These are phyloP conservation scores for Globisporangium heterothallicum DNA, from an alignment of 352 stramenopile species.

Conservation along the genomic window DNA sequence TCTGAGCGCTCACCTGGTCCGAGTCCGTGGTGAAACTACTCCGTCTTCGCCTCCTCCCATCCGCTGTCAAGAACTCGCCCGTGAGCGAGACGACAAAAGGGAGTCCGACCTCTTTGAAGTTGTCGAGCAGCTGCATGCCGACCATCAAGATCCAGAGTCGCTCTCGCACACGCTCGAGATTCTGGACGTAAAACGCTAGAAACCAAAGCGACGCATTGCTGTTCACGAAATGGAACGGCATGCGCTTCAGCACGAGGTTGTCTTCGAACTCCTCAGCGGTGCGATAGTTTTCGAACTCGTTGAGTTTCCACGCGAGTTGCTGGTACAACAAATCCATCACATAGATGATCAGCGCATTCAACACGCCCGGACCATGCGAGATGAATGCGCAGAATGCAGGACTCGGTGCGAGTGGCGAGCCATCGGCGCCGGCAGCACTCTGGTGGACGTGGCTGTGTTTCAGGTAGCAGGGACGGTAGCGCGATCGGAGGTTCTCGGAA, in stretches of 20 bases:
- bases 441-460: not conserved
- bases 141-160: conserved; percentile 68
- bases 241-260: conserved; percentile 65
- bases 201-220: conserved; percentile 70
- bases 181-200: conserved; percentile 55
- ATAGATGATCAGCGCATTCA: conserved; percentile 65
- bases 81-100: conserved; percentile 42
- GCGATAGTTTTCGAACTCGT: conserved; percentile 69
- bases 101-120: conserved; percentile 63
- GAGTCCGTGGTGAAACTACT: conserved; percentile 2
- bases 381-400: conserved; percentile 37
- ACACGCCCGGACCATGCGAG: conserved; percentile 47
- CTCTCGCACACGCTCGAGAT: conserved; percentile 50
- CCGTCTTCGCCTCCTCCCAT: conserved; percentile 28
- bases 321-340: conserved; percentile 64
- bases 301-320: conserved; percentile 53
- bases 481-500: conserved; percentile 38
- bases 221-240: conserved; percentile 77
- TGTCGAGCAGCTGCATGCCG: conserved; percentile 56
- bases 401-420: conserved; percentile 75
- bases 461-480: conserved; percentile 30
- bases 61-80: conserved; percentile 34
- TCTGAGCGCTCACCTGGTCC: too few relatives aligned
- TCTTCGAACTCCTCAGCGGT: conserved; percentile 58
- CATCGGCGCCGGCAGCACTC: not conserved